Percentiles rank a stretch among this genome's conserved stretches.
Conservation (phyloP, 2,329 filamentous ascomycete genomes). For the Xylaria sp. region DNA sequence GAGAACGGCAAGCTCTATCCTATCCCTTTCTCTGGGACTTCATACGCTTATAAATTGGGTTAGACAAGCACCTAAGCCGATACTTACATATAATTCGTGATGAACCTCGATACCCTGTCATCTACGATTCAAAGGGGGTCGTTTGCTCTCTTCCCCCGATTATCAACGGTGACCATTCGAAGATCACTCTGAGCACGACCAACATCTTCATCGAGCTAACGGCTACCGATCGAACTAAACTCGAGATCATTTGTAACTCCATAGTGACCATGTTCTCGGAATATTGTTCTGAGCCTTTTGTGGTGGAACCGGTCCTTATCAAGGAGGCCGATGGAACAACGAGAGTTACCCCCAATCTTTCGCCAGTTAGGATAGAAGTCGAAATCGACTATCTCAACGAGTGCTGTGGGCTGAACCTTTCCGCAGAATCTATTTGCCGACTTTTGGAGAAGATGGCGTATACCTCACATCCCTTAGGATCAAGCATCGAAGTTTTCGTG, state of each 20-base stretch:
- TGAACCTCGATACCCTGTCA: slow-evolving; percentile 92
- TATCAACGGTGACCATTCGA: slow-evolving; percentile 96
- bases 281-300: slow-evolving; percentile 88
- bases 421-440: slow-evolving; percentile 75
- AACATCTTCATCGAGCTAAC: slow-evolving; percentile 98
- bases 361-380: slow-evolving; percentile 77
- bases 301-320: slow-evolving; percentile 88
- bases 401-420: slow-evolving; percentile 82
- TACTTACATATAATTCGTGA: slow-evolving; percentile 95
- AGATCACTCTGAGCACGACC: slow-evolving; percentile 88
- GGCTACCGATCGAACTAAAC: slow-evolving; percentile 92
- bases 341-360: slow-evolving; percentile 79
- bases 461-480: slow-evolving; percentile 74
- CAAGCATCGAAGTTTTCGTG: slow-evolving; percentile 78
- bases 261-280: slow-evolving; percentile 96
- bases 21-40: neutral
- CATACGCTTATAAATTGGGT: slow-evolving; percentile 8
- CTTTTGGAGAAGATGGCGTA: slow-evolving; percentile 90
- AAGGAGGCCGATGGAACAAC: slow-evolving; percentile 89
- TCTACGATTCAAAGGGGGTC: slow-evolving; percentile 84
- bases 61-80: slow-evolving; percentile 85
- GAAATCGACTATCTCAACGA: slow-evolving; percentile 94
- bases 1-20: slow-evolving; percentile 60
- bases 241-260: slow-evolving; percentile 94
- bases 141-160: slow-evolving; percentile 96